A percentile compares a stretch with the other conserved stretches of the same genome.
Conservation (phyloP, 2,329 filamentous ascomycete species). For the Alternaria infectoria region DNA sequence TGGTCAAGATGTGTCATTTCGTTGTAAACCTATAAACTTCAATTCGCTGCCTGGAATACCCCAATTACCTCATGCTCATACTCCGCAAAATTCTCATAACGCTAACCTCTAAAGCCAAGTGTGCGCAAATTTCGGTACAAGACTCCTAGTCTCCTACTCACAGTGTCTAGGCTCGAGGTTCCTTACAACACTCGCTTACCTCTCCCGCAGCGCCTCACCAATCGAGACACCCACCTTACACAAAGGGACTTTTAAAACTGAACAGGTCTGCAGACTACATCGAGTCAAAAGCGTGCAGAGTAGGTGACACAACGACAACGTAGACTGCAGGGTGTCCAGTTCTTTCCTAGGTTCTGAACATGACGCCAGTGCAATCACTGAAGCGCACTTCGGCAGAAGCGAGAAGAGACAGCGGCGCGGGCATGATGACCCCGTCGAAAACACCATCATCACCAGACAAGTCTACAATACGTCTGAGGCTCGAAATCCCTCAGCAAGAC, state of each 20-base stretch:
- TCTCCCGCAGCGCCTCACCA: background rate
- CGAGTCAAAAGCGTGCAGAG: background rate
- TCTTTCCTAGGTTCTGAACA: too few species aligned
- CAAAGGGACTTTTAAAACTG: background rate
- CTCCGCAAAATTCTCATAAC: too few species aligned
- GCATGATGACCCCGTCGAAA: too few species aligned
- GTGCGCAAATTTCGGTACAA: background rate
- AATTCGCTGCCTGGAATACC: background rate
- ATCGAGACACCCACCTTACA: background rate
- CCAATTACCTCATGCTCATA: background rate
- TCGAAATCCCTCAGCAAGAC: slow-evolving; percentile 18
- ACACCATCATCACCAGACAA: background rate
- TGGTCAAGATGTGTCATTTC: background rate
- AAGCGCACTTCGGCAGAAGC: too few species aligned
- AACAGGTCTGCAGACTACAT: background rate
- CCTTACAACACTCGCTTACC: background rate
- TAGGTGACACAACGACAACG: background rate
- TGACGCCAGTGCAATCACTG: too few species aligned
- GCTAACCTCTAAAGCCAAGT: too few species aligned
- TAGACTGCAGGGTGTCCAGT: background rate
- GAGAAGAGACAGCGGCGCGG: too few species aligned
- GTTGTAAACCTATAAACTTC: background rate
- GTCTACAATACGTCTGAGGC: slow-evolving; percentile 16
- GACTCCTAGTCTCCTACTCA: background rate
- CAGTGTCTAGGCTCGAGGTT: background rate